Conservation (phyloP, 2,329 filamentous ascomycete genomes). For the Penicillium olsonii region DNA sequence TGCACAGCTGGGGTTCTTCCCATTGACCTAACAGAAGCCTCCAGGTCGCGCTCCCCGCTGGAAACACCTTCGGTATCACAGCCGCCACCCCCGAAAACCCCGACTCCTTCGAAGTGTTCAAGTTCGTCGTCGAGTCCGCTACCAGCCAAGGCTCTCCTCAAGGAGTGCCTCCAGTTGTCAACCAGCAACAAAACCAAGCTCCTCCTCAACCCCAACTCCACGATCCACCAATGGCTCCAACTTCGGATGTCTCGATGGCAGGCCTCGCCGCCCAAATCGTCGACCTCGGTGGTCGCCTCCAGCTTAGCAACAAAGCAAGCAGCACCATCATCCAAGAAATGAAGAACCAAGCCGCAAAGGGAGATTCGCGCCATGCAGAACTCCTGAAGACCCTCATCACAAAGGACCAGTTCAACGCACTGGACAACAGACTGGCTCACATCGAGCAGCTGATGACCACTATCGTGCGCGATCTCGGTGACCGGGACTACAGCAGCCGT, state of each 20-base stretch:
- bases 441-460: slow-evolving; percentile 54
- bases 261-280: slow-evolving; percentile 65
- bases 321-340: slow-evolving; percentile 55
- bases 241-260: slow-evolving; percentile 16
- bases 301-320: slow-evolving; percentile 61
- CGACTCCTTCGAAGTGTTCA: slow-evolving; percentile 93
- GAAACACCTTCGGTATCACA: slow-evolving; percentile 83
- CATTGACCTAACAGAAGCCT: not conserved
- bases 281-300: slow-evolving; percentile 82
- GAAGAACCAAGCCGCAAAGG: slow-evolving; percentile 54
- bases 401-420: slow-evolving; percentile 39
- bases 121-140: slow-evolving; percentile 70
- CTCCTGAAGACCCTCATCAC: slow-evolving; percentile 41
- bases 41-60: slow-evolving; percentile 71
- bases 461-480: slow-evolving; percentile 57
- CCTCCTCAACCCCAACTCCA: slow-evolving; percentile 33
- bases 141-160: slow-evolving; percentile 21
- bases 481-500: slow-evolving; percentile 58
- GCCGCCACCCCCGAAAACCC: slow-evolving; percentile 88
- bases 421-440: slow-evolving; percentile 53
- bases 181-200: slow-evolving; percentile 23
- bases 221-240: slow-evolving; percentile 48
- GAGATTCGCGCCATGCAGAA: slow-evolving; percentile 57
- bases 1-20: slow-evolving; percentile 9
- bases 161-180: slow-evolving; percentile 21